Evolutionary conservation across 345 rosid genomes (phyloP).

Genomic region (Camelina hispida): DNA sequence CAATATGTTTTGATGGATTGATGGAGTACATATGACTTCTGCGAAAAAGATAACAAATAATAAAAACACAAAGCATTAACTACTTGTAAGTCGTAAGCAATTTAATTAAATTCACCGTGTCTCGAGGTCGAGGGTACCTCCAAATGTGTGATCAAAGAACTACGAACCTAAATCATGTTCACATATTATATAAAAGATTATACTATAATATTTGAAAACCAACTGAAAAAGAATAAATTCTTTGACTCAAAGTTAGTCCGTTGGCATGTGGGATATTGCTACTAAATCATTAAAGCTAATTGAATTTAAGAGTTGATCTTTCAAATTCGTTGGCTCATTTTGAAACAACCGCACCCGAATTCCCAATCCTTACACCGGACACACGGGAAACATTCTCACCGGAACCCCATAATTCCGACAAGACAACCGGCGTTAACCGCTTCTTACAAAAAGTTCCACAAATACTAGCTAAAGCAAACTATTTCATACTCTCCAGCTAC

Average conservation of each 20-base stretch:
- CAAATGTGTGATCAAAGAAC: conserved; percentile 27
- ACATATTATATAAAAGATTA: neutral
- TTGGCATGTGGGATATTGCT: conserved; percentile 6
- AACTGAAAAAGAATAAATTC: neutral
- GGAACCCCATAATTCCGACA: too few species aligned
- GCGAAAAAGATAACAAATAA: conserved; percentile 5
- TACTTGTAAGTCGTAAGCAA: conserved; percentile 23
- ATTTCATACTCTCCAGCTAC: too few species aligned
- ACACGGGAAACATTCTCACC: too few species aligned
- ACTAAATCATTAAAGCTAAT: neutral
- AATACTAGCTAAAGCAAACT: too few species aligned
- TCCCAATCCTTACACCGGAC: too few species aligned
- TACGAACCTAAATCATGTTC: conserved; percentile 28
- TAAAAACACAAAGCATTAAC: neutral
- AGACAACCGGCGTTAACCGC: too few species aligned
- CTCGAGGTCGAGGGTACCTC: conserved; percentile 26
- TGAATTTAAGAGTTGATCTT: neutral
- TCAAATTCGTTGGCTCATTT: neutral
- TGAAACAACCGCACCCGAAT: too few species aligned
- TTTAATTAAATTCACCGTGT: conserved; percentile 37
- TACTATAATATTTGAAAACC: neutral
- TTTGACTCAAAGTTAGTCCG: conserved; percentile 18
- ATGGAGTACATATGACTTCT: conserved; percentile 5
- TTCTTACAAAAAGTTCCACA: too few species aligned
- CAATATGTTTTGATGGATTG: conserved; percentile 30